Conservation (phyloP, 768 basidiomycete species). For the Exidia glandulosa region DNA sequence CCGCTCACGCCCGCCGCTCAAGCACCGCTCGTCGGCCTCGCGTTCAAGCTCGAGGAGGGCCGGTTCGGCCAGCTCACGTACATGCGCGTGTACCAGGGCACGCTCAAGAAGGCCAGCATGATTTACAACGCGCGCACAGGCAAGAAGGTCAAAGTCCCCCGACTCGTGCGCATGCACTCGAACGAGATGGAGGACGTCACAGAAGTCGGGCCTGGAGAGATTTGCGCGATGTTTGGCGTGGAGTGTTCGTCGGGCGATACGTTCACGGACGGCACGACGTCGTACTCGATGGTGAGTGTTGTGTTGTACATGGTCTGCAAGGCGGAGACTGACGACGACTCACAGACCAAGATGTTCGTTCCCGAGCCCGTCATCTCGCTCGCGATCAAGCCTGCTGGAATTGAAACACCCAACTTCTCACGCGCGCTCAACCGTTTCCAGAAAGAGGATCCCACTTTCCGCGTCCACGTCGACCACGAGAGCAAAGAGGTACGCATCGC, state of each 20-base stretch:
- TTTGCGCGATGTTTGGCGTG: conserved; percentile 98
- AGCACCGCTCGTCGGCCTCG: conserved; percentile 84
- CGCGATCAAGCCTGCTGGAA: conserved; percentile 81
- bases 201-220: conserved; percentile 91
- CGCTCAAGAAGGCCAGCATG: conserved; percentile 69
- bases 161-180: conserved; percentile 94
- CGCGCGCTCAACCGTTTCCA: conserved; percentile 95
- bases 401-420: conserved; percentile 93
- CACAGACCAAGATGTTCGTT: conserved; percentile 93
- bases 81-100: conserved; percentile 96
- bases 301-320: not conserved
- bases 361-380: conserved; percentile 98
- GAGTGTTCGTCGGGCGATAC: conserved; percentile 98
- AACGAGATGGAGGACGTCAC: conserved; percentile 99
- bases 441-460: conserved; percentile 98
- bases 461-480: conserved; percentile 88
- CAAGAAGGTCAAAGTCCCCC: conserved; percentile 94
- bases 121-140: conserved; percentile 92
- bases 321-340: not conserved
- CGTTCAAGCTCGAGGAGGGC: conserved; percentile 98
- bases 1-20: conserved; percentile 71
- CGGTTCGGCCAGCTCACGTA: conserved; percentile 96
- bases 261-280: conserved; percentile 86
- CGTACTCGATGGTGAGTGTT: conserved; percentile 82
- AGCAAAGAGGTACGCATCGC: conserved; percentile 67